phyloP scores from a whole-genome alignment of 805 yeast species.

The Metschnikowia kofuensis region DNA sequence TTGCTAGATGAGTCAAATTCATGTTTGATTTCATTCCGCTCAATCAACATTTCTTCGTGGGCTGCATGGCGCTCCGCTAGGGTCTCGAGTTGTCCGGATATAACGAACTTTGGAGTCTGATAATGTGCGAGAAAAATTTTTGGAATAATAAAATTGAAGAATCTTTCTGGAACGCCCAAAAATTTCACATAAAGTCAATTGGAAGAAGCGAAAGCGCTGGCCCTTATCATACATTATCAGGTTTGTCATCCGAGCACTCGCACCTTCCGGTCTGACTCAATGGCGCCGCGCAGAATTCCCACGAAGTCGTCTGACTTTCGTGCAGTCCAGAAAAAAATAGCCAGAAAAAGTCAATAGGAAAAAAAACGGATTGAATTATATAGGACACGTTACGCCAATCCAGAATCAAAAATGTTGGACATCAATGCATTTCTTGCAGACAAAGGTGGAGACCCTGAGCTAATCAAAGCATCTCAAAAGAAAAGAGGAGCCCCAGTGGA shows the following conservation, averaged over 20 bases:
- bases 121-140: no score
- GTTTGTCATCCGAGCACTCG: neutral
- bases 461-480: conserved; percentile 80
- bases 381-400: neutral
- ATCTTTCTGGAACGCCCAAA: no score
- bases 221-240: no score
- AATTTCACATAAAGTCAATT: no score
- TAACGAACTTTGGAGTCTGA: no score
- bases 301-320: neutral
- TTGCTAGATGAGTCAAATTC: no score
- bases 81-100: no score
- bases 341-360: neutral
- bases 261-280: neutral
- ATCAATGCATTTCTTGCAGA: conserved; percentile 89
- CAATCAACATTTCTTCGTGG: no score
- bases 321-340: neutral
- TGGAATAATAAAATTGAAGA: no score
- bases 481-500: conserved; percentile 96
- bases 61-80: no score
- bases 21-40: no score
- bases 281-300: neutral
- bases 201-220: no score
- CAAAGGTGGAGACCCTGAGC: conserved; percentile 94
- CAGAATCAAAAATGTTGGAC: conserved; percentile 70
- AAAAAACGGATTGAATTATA: neutral